Evolutionary conservation across 768 basidiomycete species (phyloP), one percentile per base, ranked within the genome.

Genomic region (Mycena maculata): DNA sequence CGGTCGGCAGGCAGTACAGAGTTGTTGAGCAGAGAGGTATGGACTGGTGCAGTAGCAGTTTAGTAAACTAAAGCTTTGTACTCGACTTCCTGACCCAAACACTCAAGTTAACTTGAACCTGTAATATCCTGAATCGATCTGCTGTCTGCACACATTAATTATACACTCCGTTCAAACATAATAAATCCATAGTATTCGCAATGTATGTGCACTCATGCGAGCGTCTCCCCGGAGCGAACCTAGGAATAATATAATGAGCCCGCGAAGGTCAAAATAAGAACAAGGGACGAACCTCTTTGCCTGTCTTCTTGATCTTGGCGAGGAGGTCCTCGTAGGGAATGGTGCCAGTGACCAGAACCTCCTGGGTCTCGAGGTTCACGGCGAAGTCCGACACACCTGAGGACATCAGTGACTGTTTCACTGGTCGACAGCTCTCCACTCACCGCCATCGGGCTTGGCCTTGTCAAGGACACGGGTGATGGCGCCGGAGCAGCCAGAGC

Each of bases 251-350:
- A n/a, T 39, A 36, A 54, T 61, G 31, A 71, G 23, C 6, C 52
- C 20, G 22, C 9, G 25, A 47, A n/a, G 11, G 41, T 33, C n/a
- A 4, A 23, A n/a, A 8, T 22, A 27, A 28, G 63, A 16, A 16
- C 16, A 15, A 48, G 28, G 3, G 25, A 75, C 80, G 5, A 57
- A 93, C 94, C 90, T 93, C 86, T 80, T 96, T 96, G 69, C 95
- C 95, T 12, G 95, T 97, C 87, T 95, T 96, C 85, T 88, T 87
- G 75, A 97, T 94, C 83, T 84, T 92, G 57, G 81, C 89, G 15
- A 87, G 78, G 49, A 95, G 81, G 3, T 83, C 82, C 0, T 94
- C 92, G 76, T 92, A 93, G 20, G 84, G 72, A 12, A 87, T 81
- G 3, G 80, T 77, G 13, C 88, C 88, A 12, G 76, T 88, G 52